These are phyloP conservation scores for Colletotrichum graminicola DNA, from an alignment of 2,329 filamentous ascomycete genomes.

Conservation along the genomic window DNA sequence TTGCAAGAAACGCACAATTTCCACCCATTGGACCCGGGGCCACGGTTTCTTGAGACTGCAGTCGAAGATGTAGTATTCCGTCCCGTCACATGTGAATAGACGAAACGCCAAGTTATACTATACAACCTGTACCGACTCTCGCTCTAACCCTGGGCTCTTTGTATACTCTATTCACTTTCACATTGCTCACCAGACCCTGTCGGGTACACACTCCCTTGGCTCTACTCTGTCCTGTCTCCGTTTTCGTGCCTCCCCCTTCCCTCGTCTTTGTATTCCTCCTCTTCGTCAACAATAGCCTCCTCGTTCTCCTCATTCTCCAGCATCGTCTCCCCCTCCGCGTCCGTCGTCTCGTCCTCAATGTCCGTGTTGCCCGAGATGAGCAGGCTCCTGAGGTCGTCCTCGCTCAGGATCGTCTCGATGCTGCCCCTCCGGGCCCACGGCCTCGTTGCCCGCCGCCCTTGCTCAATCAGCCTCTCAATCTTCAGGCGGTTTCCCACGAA, in stretches of 20 bases:
- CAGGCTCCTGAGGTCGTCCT: slow-evolving; percentile 68
- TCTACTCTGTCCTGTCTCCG: slow-evolving; percentile 9
- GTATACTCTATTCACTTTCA: neutral
- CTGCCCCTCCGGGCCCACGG: slow-evolving; percentile 62
- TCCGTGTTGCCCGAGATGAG: slow-evolving; percentile 49
- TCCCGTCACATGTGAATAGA: neutral
- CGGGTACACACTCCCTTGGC: neutral
- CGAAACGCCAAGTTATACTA: slow-evolving; percentile 10
- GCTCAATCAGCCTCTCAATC: slow-evolving; percentile 78
- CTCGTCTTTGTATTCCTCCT: slow-evolving; percentile 4
- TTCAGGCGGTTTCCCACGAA: slow-evolving; percentile 91
- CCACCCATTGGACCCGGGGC: neutral
- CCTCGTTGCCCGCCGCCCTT: slow-evolving; percentile 67
- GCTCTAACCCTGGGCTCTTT: neutral
- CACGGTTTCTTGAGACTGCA: neutral
- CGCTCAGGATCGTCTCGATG: slow-evolving; percentile 71
- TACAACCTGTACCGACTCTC: neutral
- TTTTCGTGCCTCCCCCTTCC: neutral
- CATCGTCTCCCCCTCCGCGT: slow-evolving; percentile 48
- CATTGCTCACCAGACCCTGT: too few species aligned
- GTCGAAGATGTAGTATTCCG: neutral
- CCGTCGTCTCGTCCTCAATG: slow-evolving; percentile 41
- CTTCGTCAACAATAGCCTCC: slow-evolving; percentile 42
- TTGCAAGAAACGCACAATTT: too few species aligned
- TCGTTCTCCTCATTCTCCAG: slow-evolving; percentile 48